These are phyloP conservation scores for Phylloporus sp. DNA, from an alignment of 768 basidiomycete species.

Conservation along the genomic window DNA sequence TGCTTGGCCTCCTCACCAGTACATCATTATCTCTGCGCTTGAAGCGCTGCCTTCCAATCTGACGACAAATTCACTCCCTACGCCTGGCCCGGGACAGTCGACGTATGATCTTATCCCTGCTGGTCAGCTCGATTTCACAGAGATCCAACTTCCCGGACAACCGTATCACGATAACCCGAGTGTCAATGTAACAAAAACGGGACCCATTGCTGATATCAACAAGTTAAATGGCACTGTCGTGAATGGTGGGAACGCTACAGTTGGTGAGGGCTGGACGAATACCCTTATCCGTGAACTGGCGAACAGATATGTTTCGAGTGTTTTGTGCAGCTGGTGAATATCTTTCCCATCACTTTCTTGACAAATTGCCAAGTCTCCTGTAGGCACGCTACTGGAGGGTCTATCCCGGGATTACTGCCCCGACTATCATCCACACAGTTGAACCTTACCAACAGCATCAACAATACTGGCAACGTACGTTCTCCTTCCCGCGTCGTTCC, in stretches of 20 bases:
- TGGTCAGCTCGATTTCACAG: constrained; percentile 79
- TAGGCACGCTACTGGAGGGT: constrained; percentile 73
- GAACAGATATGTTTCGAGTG: constrained; percentile 80
- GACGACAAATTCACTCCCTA: constrained; percentile 53
- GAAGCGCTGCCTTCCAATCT: constrained; percentile 69
- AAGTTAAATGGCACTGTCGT: constrained; percentile 48
- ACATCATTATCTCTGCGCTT: constrained; percentile 77
- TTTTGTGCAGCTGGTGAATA: constrained; percentile 83
- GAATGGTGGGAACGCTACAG: constrained; percentile 63
- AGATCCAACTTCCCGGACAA: constrained; percentile 70
- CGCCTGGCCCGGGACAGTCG: constrained; percentile 46
- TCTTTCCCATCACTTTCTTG: background rate
- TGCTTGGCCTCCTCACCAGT: constrained; percentile 83
- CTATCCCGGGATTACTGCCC: constrained; percentile 65
- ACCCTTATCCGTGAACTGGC: constrained; percentile 68
- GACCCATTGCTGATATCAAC: constrained; percentile 60
- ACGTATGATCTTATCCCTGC: constrained; percentile 67
- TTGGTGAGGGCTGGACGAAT: constrained; percentile 62
- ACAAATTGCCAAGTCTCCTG: too few species aligned
- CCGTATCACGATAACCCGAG: constrained; percentile 36
- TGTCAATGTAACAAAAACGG: constrained; percentile 49
- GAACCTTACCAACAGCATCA: constrained; percentile 60
- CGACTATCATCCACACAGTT: constrained; percentile 67
- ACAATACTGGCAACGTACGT: constrained; percentile 72
- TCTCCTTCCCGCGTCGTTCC: background rate